Evolutionary conservation across 225 moss, liverwort and hornwort genomes (phyloP), one percentile per base, ranked within the genome.

Genomic region (Rhytidiadelphus loreus): DNA sequence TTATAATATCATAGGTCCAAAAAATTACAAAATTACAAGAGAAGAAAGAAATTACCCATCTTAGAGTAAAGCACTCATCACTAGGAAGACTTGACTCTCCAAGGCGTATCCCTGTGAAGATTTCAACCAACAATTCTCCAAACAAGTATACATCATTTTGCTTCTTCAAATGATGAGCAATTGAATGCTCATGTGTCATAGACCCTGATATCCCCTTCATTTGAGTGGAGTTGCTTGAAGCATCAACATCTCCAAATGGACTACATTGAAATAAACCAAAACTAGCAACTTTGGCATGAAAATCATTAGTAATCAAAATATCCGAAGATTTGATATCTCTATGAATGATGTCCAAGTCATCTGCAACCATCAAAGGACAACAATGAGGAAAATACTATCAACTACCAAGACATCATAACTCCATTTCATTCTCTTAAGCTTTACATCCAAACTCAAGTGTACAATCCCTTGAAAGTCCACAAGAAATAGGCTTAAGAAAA

Each of bases 11-110:
- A 21, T 0, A 17, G 13, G 52, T 22, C 2, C 20, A 48, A 30
- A 52, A 3, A 13, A 52, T 13, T 33, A 52, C 4, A 0, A 76
- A 76, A 76, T 13, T 8, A 0, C 0, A 2, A 33, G 6, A 30
- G 5, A 75, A 75, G 20, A 11, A 76, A 35, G 18, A 52, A 52
- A 35, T 33, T 76, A 76, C 76, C 76, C 53, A 53, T 76, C 0
- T 53, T 35, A 0, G 35, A 76, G 14, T 53, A 76, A 22, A 35
- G 3, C 8, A 33, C 13, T 76, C 22, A 52, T 76, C 14, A 35
- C 14, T 8, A 20, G 8, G 53, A 76, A 53, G 35, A 33, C 0
- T 53, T 35, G 35, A 53, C 1, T 13, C 16, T 0, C 5, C 8
- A 14, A 53, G 5, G 8, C 0, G 1, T 52, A 35, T 52, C 3